Percentiles rank a stretch among this genome's conserved stretches.
phyloP scores from a whole-genome alignment of 2,329 filamentous ascomycete genomes.

The Aspergillus amoenus region DNA sequence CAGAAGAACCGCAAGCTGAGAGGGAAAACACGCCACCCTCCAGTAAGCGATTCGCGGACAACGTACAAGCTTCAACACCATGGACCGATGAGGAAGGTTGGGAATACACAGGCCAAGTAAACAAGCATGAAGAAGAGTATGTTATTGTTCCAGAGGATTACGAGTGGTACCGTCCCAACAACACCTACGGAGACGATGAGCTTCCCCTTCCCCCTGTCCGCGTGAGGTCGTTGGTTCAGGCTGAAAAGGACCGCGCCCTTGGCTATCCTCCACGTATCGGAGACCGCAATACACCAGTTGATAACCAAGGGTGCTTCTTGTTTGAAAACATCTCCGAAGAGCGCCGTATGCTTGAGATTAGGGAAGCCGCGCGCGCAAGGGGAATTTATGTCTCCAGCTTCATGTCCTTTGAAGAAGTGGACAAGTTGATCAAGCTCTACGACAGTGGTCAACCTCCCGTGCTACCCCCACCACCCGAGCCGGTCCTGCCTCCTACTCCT shows the following conservation, averaged over 20 bases:
- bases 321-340: slow-evolving; percentile 27
- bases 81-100: slow-evolving; percentile 32
- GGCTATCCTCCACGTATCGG: slow-evolving; percentile 33
- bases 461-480: not conserved
- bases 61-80: slow-evolving; percentile 18
- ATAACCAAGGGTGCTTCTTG: slow-evolving; percentile 17
- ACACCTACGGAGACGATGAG: slow-evolving; percentile 26
- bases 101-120: slow-evolving; percentile 30
- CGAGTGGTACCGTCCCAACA: slow-evolving; percentile 26
- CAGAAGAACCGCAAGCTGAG: not conserved
- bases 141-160: slow-evolving; percentile 24
- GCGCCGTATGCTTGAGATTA: slow-evolving; percentile 21
- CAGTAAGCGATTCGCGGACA: slow-evolving; percentile 16
- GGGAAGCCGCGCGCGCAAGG: slow-evolving; percentile 21
- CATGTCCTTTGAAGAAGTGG: slow-evolving; percentile 20
- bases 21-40: slow-evolving; percentile 17
- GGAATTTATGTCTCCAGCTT: slow-evolving; percentile 21
- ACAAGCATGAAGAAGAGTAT: slow-evolving; percentile 30
- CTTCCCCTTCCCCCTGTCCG: slow-evolving; percentile 28
- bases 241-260: slow-evolving; percentile 30
- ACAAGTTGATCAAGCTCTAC: slow-evolving; percentile 19
- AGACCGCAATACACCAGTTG: slow-evolving; percentile 30
- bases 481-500: not conserved
- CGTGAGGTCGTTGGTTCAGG: slow-evolving; percentile 27
- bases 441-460: slow-evolving; percentile 7